Evolutionary conservation across 495 filamentous ascomycete species (phyloP), one percentile per base, ranked within the genome.

Genomic region (Hypoxylon lienhwacheense): DNA sequence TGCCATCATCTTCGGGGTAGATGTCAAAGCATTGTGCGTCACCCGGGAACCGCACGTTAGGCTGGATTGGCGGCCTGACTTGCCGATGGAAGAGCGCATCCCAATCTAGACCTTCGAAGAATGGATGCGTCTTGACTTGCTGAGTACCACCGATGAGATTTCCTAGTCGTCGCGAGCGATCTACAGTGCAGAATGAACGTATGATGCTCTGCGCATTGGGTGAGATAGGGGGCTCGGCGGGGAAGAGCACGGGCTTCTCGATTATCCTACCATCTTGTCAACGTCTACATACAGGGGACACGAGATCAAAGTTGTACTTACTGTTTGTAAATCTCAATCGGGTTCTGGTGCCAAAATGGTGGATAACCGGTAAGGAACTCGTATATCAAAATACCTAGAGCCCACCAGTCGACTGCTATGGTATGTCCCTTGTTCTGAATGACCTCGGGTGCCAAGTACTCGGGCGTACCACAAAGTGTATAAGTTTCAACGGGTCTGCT

Each of bases 361-460:
- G 93, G 93, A 63, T 96, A 95, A 26, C 93, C 93, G 2, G 93
- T 90, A 19, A 97, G 75, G 64, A 98, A 96, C 66, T 98, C 93
- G 68, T 95, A 97, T 46, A 97, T 89, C 41, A 98, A 70, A 56
- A 98, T 95, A 4, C 93, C 93, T 55, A 97, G 76, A 5, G 93
- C 95, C 93, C 93, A 98, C 93, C 93, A 98, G 70, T 98, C 93
- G n/a, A 98, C 93, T 0, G 93, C 92, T 26, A 89, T 89, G 21
- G 89, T 91, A 66, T 98, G 93, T 10, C 91, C 91, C 65, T 90
- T 92, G 67, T 91, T 95, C 57, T 91, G 87, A 49, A 98, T 97
- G 14, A 97, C 91, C 73, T 98, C 93, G 1, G 93, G 93, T 2
- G 93, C 91, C 14, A 98, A 79, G 68, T 98, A 98, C 65, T 98